Conservation (phyloP, 2,329 filamentous ascomycete genomes). For the Aureobasidium sp. region DNA sequence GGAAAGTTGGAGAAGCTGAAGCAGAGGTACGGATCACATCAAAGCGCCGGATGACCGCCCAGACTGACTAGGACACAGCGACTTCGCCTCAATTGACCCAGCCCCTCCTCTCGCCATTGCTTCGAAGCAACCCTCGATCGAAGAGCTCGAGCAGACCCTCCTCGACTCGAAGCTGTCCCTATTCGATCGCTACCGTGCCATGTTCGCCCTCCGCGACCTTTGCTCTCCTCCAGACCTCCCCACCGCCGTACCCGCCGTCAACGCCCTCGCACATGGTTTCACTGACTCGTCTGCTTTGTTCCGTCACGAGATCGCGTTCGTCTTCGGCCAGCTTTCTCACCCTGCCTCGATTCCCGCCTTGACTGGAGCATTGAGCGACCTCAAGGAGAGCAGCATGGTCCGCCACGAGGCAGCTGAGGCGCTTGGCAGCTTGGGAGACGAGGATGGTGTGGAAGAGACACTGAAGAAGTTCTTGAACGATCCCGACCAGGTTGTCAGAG, state of each 20-base stretch:
- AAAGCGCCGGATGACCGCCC: neutral
- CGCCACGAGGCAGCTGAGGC: slow-evolving; percentile 96
- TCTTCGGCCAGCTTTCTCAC: slow-evolving; percentile 92
- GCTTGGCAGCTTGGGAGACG: slow-evolving; percentile 84
- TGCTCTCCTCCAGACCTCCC: slow-evolving; percentile 86
- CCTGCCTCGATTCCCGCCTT: slow-evolving; percentile 91
- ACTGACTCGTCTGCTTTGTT: slow-evolving; percentile 83
- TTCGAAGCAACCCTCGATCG: slow-evolving; percentile 53
- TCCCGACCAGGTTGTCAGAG: slow-evolving; percentile 83
- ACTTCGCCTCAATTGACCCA: slow-evolving; percentile 92
- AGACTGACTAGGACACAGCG: slow-evolving; percentile 46
- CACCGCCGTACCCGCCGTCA: slow-evolving; percentile 75
- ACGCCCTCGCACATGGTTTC: slow-evolving; percentile 78
- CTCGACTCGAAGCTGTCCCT: slow-evolving; percentile 72
- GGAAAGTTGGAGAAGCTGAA: slow-evolving; percentile 67
- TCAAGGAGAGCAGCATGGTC: slow-evolving; percentile 87
- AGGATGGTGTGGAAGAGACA: slow-evolving; percentile 83
- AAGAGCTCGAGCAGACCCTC: slow-evolving; percentile 65
- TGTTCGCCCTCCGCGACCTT: slow-evolving; percentile 94
- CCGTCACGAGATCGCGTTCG: slow-evolving; percentile 95
- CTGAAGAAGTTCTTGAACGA: slow-evolving; percentile 80
- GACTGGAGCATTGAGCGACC: slow-evolving; percentile 65
- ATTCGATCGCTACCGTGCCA: slow-evolving; percentile 90
- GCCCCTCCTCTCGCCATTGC: slow-evolving; percentile 76
- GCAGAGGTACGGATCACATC: slow-evolving; percentile 53